Percentiles rank a stretch among this genome's conserved stretches.
These are phyloP conservation scores for Metschnikowia proteae DNA, from an alignment of 805 yeast species.

Conservation along the genomic window DNA sequence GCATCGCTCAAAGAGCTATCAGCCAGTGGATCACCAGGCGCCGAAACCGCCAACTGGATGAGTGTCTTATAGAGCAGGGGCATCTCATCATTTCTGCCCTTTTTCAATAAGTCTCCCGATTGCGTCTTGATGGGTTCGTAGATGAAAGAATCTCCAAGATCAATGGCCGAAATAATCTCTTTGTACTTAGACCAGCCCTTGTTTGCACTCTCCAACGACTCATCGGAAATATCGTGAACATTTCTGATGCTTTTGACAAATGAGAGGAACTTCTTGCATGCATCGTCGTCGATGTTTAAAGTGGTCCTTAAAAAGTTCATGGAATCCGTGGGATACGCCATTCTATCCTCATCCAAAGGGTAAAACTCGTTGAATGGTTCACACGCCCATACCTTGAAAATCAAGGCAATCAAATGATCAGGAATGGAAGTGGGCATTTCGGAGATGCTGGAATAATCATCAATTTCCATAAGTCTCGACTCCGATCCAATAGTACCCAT, in stretches of 20 bases:
- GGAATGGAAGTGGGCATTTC: conserved; percentile 7
- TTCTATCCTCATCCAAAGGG: conserved; percentile 11
- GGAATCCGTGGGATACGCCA: conserved; percentile 10
- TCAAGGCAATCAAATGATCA: conserved; percentile 8
- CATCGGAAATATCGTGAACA: not conserved
- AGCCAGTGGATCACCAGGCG: not conserved
- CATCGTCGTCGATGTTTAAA: not conserved
- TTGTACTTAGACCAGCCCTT: conserved; percentile 7
- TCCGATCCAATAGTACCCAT: conserved; percentile 8
- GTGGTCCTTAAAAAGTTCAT: conserved; percentile 6
- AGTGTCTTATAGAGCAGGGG: conserved; percentile 10
- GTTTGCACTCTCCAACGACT: conserved; percentile 2
- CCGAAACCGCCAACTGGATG: conserved; percentile 19
- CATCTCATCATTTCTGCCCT: conserved; percentile 2
- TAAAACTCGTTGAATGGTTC: conserved; percentile 9
- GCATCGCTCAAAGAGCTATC: not conserved
- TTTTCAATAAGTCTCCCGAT: not conserved
- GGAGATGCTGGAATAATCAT: conserved; percentile 10
- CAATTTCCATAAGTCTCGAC: conserved; percentile 5
- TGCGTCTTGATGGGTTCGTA: conserved; percentile 7
- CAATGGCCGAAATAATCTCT: conserved; percentile 1
- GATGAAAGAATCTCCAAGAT: conserved; percentile 5
- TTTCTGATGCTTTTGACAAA: conserved; percentile 4
- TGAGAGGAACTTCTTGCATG: conserved; percentile 4
- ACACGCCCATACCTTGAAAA: conserved; percentile 8